These are phyloP conservation scores for Chloris gayana DNA, from an alignment of 176 grass and related monocot species.

Conservation along the genomic window DNA sequence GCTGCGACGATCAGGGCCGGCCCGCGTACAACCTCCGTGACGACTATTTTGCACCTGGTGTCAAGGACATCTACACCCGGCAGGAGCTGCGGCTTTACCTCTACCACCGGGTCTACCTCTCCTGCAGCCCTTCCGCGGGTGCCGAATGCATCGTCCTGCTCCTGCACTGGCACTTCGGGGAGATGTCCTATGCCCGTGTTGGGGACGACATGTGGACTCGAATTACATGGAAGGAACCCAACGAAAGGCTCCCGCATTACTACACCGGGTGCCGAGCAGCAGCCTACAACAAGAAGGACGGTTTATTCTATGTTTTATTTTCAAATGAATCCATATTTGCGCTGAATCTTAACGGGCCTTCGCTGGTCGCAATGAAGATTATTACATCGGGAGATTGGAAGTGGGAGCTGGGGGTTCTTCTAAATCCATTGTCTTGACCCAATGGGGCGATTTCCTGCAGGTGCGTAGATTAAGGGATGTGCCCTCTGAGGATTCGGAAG, in stretches of 20 bases:
- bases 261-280: neutral
- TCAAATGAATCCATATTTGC: too few species aligned
- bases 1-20: neutral
- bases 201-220: neutral
- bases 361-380: too few species aligned
- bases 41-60: accelerated
- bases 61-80: neutral
- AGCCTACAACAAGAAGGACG: neutral
- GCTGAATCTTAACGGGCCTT: too few species aligned
- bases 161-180: neutral
- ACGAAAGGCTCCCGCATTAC: too few species aligned
- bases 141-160: too few species aligned
- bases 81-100: neutral
- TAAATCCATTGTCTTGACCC: too few species aligned
- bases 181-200: neutral
- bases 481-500: neutral
- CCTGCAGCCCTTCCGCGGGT: neutral
- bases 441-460: neutral
- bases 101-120: neutral
- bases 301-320: neutral
- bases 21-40: neutral
- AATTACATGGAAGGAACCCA: neutral
- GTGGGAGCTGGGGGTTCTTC: too few species aligned
- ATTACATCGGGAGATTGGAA: too few species aligned
- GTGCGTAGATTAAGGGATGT: neutral